Evolutionary conservation across 2,329 filamentous ascomycete species (phyloP).

Genomic region (Scedosporium aurantiacum): DNA sequence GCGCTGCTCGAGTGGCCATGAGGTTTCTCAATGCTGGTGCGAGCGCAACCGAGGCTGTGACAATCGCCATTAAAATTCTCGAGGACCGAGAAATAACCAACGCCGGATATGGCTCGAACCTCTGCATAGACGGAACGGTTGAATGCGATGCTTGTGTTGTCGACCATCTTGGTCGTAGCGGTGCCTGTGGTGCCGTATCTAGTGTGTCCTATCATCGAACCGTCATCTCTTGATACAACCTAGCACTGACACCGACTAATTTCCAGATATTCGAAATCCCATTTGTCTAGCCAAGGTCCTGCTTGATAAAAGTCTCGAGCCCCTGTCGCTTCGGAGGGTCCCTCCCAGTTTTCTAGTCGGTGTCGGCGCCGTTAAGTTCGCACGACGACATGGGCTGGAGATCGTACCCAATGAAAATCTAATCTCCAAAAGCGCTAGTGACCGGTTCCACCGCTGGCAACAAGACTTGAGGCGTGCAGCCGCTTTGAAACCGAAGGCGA

Average conservation of each 20-base stretch:
- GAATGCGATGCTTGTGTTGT: conserved; percentile 93
- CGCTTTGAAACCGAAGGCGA: neutral
- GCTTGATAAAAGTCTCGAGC: conserved; percentile 63
- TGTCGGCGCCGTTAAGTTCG: conserved; percentile 77
- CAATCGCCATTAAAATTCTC: conserved; percentile 74
- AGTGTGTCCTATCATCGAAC: conserved; percentile 44
- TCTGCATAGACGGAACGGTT: conserved; percentile 80
- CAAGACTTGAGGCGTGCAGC: conserved; percentile 50
- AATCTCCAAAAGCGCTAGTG: conserved; percentile 66
- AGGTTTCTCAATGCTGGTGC: conserved; percentile 66
- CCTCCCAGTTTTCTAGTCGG: conserved; percentile 88
- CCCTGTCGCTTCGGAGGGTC: conserved; percentile 75
- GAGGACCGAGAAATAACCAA: conserved; percentile 97
- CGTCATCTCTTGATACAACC: neutral
- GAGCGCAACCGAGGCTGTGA: conserved; percentile 76
- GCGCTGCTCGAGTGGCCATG: conserved; percentile 79
- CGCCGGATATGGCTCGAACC: conserved; percentile 88
- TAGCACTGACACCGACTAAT: conserved; percentile 7
- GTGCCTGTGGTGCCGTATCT: conserved; percentile 81
- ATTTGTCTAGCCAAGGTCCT: conserved; percentile 78
- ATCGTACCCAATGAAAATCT: conserved; percentile 65
- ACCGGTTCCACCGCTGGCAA: conserved; percentile 71
- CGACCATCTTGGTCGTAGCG: conserved; percentile 81
- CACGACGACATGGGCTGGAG: conserved; percentile 63
- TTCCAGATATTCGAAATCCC: conserved; percentile 77